Evolutionary conservation across 345 rosid species (phyloP), one percentile per base, ranked within the genome.

Genomic region (Boechera divaricarpa): DNA sequence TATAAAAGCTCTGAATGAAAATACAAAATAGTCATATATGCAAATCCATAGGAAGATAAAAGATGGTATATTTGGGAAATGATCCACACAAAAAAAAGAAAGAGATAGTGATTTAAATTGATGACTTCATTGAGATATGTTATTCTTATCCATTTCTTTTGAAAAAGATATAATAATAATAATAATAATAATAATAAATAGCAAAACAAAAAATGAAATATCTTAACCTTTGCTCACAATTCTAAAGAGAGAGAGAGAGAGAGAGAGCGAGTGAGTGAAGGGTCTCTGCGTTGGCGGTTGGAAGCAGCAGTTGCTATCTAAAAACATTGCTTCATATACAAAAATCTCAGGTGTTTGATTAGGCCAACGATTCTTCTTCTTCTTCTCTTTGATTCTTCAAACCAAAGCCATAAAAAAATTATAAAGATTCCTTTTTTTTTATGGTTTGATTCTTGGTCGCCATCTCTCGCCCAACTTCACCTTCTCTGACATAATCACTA

Each of bases 391-490:
- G 53, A 67, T 79, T 75, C 97, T 89, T 93, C 71, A 57, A 61
- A 82, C 75, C 86, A 74, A 89, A 91, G 93, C 83, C 84, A 62
- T 32, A 41, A 5, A 24, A 24, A 45, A 12, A 5, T 31, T 41
- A 61, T 2, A 65, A 72, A 33, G 31, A 58, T 66, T 59, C 48
- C 16, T 66, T 67, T 72, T 75, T 21, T 12, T 33, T 58, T 60
- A 58, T 60, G 69, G 81, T 86, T 81, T 81, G 90, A 91, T 91
- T 87, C 83, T 87, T 82, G 94, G 97, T 94, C 94, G 85, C 93
- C 97, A 82, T 89, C 98, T 81, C 83, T 80, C 81, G 83, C 90
- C 89, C 89, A 79, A 82, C 86, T 80, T 86, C 93, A 88, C 91
- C 96, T 82, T 89, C 91, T 56, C 85, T 73, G 81, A 89, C 87